Percentiles rank a stretch among this genome's conserved stretches.
Conservation (phyloP, 768 basidiomycete genomes). For the Pisolithus tinctorius region DNA sequence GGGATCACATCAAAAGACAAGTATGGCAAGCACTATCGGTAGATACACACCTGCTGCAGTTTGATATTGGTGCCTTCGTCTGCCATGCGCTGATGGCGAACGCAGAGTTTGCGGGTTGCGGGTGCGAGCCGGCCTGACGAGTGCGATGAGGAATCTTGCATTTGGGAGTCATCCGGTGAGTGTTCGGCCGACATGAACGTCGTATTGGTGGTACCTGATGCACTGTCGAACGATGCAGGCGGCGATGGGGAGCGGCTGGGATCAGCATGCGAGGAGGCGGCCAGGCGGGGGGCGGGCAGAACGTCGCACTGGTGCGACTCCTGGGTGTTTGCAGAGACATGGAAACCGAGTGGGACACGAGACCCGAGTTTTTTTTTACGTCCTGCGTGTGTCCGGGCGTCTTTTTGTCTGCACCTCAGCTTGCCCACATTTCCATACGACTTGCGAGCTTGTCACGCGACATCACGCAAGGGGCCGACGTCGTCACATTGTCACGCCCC, state of each 20-base stretch:
- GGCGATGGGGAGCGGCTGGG: slow-evolving; percentile 3
- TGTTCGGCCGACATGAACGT: slow-evolving; percentile 3
- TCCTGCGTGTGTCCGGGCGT: background rate
- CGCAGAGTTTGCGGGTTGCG: slow-evolving; percentile 74
- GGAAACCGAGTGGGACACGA: background rate
- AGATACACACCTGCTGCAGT: slow-evolving; percentile 67
- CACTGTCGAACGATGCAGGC: slow-evolving; percentile 10
- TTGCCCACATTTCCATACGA: background rate
- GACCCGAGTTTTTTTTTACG: background rate
- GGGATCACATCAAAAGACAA: slow-evolving; percentile 6
- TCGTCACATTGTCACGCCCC: slow-evolving; percentile 10
- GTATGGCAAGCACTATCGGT: background rate
- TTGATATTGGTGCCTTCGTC: slow-evolving; percentile 91
- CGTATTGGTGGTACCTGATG: background rate
- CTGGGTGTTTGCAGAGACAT: slow-evolving; percentile 13
- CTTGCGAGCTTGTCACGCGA: slow-evolving; percentile 25
- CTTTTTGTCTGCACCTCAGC: background rate
- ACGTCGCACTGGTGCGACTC: slow-evolving; percentile 61
- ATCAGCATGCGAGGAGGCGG: slow-evolving; percentile 10
- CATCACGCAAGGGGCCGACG: slow-evolving; percentile 23
- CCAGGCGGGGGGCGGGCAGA: slow-evolving; percentile 56
- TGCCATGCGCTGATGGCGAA: slow-evolving; percentile 93
- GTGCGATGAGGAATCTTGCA: slow-evolving; percentile 2
- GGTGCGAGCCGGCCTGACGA: slow-evolving; percentile 29
- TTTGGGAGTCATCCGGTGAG: background rate